A percentile compares a stretch with the other conserved stretches of the same genome.
phyloP scores from a whole-genome alignment of 78 protist genomes.

The Ministeria vibrans region DNA sequence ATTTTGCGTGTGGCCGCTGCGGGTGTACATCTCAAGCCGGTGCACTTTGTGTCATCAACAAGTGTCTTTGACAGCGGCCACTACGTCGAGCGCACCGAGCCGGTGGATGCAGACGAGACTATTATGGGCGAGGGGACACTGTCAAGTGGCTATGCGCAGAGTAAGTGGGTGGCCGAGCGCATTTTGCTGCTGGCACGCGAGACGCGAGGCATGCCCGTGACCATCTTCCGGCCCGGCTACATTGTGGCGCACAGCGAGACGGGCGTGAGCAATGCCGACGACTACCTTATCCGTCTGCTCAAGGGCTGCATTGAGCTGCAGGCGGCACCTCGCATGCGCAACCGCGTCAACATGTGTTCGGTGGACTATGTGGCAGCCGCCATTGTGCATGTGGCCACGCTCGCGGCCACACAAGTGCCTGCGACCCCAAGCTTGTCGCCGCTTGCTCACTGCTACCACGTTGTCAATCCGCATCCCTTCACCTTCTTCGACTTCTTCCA shows the following conservation, averaged over 20 bases:
- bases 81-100: constrained; percentile 5
- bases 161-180: constrained; percentile 62
- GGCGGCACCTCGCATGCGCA: constrained; percentile 5
- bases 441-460: constrained; percentile 17
- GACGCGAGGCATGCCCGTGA: constrained; percentile 32
- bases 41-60: constrained; percentile 64
- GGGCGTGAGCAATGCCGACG: constrained; percentile 57
- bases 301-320: constrained; percentile 63
- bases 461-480: constrained; percentile 18
- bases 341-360: constrained; percentile 43
- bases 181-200: background rate
- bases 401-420: background rate
- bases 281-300: constrained; percentile 50
- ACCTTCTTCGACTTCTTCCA: constrained; percentile 9
- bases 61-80: constrained; percentile 47
- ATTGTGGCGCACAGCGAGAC: constrained; percentile 15
- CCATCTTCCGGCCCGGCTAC: constrained; percentile 40
- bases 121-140: constrained; percentile 9
- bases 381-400: constrained; percentile 13
- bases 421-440: no score
- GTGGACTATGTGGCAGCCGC: constrained; percentile 47
- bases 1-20: constrained; percentile 34
- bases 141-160: constrained; percentile 42
- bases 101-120: constrained; percentile 13
- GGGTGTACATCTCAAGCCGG: background rate